These are phyloP conservation scores for Sclerotinia nivalis DNA, from an alignment of 2,329 filamentous ascomycete species.

Conservation along the genomic window DNA sequence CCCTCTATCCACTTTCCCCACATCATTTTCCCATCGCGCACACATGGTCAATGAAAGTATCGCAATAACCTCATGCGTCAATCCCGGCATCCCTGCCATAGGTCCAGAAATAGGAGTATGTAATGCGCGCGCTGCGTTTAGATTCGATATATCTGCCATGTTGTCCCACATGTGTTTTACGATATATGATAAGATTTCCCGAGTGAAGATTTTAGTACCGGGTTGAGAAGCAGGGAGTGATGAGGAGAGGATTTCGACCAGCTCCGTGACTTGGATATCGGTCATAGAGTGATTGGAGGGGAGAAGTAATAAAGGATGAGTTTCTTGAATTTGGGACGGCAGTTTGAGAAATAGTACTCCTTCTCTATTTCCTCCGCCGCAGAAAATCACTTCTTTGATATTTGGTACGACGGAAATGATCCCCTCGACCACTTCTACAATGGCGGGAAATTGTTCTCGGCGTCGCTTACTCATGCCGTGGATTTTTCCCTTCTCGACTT, in stretches of 20 bases:
- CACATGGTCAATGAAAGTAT: slow-evolving; percentile 70
- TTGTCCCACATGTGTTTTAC: slow-evolving; percentile 54
- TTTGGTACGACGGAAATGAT: slow-evolving; percentile 68
- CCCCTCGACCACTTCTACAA: slow-evolving; percentile 76
- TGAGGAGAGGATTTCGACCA: slow-evolving; percentile 25
- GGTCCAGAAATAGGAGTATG: slow-evolving; percentile 69
- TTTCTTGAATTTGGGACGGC: slow-evolving; percentile 56
- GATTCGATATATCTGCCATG: slow-evolving; percentile 50
- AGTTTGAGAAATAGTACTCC: slow-evolving; percentile 77
- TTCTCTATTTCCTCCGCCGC: slow-evolving; percentile 83
- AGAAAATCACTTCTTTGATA: slow-evolving; percentile 77
- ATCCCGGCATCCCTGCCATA: slow-evolving; percentile 64
- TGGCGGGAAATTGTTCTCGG: slow-evolving; percentile 79
- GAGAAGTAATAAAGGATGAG: slow-evolving; percentile 60
- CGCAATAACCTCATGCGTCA: slow-evolving; percentile 71
- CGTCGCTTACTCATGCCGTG: slow-evolving; percentile 81
- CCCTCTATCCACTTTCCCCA: slow-evolving; percentile 50
- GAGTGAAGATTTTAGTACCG: slow-evolving; percentile 45
- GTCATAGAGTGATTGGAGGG: slow-evolving; percentile 34
- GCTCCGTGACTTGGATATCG: slow-evolving; percentile 41
- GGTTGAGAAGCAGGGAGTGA: slow-evolving; percentile 27
- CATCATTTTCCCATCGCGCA: slow-evolving; percentile 69
- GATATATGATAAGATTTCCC: slow-evolving; percentile 49
- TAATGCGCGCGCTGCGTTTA: slow-evolving; percentile 68
- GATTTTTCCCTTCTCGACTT: slow-evolving; percentile 55